Evolutionary conservation across 768 basidiomycete genomes (phyloP).

Genomic region (Leccinum fibrillosum): DNA sequence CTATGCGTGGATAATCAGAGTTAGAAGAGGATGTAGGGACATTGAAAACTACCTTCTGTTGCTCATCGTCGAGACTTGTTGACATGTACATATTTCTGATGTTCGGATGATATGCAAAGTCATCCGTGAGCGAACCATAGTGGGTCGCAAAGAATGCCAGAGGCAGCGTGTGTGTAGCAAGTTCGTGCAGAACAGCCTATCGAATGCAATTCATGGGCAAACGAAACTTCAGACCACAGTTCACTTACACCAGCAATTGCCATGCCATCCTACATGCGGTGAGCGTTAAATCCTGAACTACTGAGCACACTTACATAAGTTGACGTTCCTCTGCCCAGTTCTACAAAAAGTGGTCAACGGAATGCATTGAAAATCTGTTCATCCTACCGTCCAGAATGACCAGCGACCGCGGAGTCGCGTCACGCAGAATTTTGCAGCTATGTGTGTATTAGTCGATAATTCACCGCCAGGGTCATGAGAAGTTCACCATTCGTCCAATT

Average conservation of each 20-base stretch:
- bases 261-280: conserved; percentile 80
- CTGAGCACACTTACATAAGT: conserved; percentile 61
- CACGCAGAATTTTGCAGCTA: conserved; percentile 89
- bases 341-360: conserved; percentile 38
- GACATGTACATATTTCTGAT: conserved; percentile 96
- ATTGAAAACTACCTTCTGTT: conserved; percentile 61
- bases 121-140: conserved; percentile 93
- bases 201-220: conserved; percentile 6
- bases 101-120: conserved; percentile 89
- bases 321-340: conserved; percentile 93
- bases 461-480: neutral
- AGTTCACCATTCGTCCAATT: conserved; percentile 90
- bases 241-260: conserved; percentile 82
- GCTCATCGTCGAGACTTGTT: conserved; percentile 89
- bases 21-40: neutral
- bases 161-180: conserved; percentile 89
- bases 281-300: neutral
- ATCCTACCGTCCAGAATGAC: conserved; percentile 89
- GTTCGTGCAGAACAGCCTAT: conserved; percentile 88
- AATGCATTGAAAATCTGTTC: neutral
- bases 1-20: conserved; percentile 34
- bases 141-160: conserved; percentile 97
- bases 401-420: conserved; percentile 90
- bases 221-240: neutral
- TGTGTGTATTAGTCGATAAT: neutral